Percentiles rank a stretch among this genome's conserved stretches.
Evolutionary conservation across 1,139 yeast genomes (phyloP).

Genomic region (Wickerhamomyces sp.): DNA sequence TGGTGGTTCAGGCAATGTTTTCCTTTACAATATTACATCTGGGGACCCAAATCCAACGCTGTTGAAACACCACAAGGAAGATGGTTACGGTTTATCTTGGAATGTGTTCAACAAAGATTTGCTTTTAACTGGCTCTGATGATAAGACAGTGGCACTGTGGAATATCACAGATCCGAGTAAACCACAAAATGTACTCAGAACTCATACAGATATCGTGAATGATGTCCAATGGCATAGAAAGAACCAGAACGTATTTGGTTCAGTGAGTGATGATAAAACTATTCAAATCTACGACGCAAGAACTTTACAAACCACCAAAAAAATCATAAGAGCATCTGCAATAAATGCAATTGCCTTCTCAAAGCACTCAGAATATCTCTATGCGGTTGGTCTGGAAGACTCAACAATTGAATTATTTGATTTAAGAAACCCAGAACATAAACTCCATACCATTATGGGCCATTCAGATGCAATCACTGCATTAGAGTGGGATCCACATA

Average conservation of each 20-base stretch:
- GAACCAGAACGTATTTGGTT: slow-evolving; percentile 49
- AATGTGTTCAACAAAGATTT: slow-evolving; percentile 43
- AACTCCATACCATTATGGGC: slow-evolving; percentile 71
- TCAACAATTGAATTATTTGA: slow-evolving; percentile 64
- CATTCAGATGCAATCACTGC: slow-evolving; percentile 67
- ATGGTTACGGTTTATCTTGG: slow-evolving; percentile 76
- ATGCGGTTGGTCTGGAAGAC: slow-evolving; percentile 68
- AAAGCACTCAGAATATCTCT: slow-evolving; percentile 50
- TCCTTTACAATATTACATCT: slow-evolving; percentile 46
- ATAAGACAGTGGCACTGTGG: slow-evolving; percentile 55
- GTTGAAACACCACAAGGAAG: slow-evolving; percentile 53
- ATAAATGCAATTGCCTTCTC: slow-evolving; percentile 66
- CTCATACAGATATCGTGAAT: slow-evolving; percentile 59
- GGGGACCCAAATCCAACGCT: slow-evolving; percentile 32
- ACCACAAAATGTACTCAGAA: slow-evolving; percentile 28
- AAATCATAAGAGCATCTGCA: slow-evolving; percentile 32
- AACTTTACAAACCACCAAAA: slow-evolving; percentile 28
- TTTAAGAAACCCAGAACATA: slow-evolving; percentile 40
- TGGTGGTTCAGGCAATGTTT: slow-evolving; percentile 70
- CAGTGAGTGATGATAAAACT: slow-evolving; percentile 69
- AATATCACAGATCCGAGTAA: slow-evolving; percentile 32
- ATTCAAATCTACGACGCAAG: slow-evolving; percentile 69
- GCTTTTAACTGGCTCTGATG: slow-evolving; percentile 62
- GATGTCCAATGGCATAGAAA: slow-evolving; percentile 69
- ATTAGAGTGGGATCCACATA: slow-evolving; percentile 67